A percentile compares a stretch with the other conserved stretches of the same genome.
These are phyloP conservation scores for Picea sitchensis DNA, from an alignment of 75 land plant genomes.

Conservation along the genomic window DNA sequence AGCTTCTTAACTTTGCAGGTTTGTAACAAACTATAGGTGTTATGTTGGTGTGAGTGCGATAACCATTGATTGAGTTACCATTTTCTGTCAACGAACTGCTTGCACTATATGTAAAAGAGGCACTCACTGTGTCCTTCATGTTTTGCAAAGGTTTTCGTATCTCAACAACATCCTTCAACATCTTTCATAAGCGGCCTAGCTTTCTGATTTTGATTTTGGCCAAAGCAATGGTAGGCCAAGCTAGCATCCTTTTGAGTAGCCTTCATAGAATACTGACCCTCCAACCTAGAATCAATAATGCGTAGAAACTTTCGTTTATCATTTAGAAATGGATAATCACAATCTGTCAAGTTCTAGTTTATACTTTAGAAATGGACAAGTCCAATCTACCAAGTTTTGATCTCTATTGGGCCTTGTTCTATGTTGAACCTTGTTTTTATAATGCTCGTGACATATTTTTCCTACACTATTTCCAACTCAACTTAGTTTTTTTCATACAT, in stretches of 20 bases:
- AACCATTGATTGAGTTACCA: not conserved
- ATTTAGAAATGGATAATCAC: constrained; percentile 27
- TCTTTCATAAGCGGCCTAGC: constrained; percentile 27
- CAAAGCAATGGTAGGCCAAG: constrained; percentile 34
- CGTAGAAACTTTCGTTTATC: constrained; percentile 18
- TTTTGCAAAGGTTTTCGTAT: constrained; percentile 22
- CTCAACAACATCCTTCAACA: constrained; percentile 25
- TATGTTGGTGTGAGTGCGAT: not conserved
- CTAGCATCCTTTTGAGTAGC: constrained; percentile 28
- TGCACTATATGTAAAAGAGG: constrained; percentile 9
- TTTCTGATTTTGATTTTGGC: constrained; percentile 18
- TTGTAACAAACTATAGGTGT: not conserved
- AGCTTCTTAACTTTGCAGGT: constrained; percentile 4
- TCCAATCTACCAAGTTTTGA: no score
- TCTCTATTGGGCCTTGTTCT: no score
- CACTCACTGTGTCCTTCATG: constrained; percentile 13
- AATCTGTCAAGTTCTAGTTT: constrained; percentile 32
- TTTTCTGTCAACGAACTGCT: not conserved
- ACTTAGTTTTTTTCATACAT: no score
- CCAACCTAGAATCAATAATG: constrained; percentile 37
- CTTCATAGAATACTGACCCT: constrained; percentile 28
- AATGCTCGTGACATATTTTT: no score
- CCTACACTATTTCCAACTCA: no score
- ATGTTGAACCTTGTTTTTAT: no score
- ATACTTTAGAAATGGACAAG: no score